Conservation (phyloP, 768 basidiomycete species). For the Cystofilobasidium macerans region DNA sequence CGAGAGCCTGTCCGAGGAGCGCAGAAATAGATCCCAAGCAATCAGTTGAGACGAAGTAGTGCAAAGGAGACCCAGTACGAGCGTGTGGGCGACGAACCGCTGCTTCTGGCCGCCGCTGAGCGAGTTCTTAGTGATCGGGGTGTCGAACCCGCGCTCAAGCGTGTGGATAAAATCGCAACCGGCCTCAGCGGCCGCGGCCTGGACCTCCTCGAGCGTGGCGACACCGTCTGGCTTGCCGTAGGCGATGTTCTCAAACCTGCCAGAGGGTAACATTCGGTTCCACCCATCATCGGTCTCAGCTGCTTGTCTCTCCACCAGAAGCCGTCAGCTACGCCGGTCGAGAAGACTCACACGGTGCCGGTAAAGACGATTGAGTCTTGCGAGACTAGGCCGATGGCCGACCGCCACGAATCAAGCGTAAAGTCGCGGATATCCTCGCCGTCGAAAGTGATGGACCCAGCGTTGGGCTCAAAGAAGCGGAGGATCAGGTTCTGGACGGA, state of each 20-base stretch:
- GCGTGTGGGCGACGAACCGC: not conserved
- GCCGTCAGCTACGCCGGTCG: no score
- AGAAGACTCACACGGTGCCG: slow-evolving; percentile 17
- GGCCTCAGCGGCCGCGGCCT: slow-evolving; percentile 18
- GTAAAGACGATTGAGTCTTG: slow-evolving; percentile 25
- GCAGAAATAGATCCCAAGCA: no score
- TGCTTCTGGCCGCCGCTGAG: slow-evolving; percentile 24
- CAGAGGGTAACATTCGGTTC: not conserved
- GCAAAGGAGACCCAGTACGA: no score
- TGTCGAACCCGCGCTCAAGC: slow-evolving; percentile 20
- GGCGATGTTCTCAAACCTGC: slow-evolving; percentile 22
- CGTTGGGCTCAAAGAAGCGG: slow-evolving; percentile 24
- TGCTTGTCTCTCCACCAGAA: no score
- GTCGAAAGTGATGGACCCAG: slow-evolving; percentile 21
- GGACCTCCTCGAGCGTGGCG: slow-evolving; percentile 21
- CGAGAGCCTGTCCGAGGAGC: not conserved
- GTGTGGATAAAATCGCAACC: slow-evolving; percentile 23
- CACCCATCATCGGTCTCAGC: no score
- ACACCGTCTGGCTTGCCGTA: slow-evolving; percentile 18
- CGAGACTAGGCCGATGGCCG: slow-evolving; percentile 24
- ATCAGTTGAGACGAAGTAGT: no score
- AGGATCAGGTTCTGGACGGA: slow-evolving; percentile 26
- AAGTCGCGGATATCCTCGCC: slow-evolving; percentile 15
- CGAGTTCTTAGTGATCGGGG: slow-evolving; percentile 20
- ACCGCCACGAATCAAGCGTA: slow-evolving; percentile 13